Conservation (phyloP, 1,284 basidiomycete species). For the Cryptococcus amylolentus region DNA sequence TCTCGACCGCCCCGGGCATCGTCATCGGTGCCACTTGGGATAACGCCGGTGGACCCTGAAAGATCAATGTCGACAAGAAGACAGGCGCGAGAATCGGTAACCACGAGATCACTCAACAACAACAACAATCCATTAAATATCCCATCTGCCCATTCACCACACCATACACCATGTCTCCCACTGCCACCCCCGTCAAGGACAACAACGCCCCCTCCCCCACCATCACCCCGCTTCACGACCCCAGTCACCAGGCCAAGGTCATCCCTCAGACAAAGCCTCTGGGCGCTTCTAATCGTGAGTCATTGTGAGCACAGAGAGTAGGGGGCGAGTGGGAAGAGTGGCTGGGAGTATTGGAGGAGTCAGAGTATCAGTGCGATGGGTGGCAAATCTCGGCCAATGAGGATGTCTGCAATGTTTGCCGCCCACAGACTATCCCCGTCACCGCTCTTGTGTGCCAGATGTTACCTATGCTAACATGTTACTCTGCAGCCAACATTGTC, state of each 20-base stretch:
- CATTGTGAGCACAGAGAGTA: not conserved
- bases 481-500: slow-evolving; percentile 41
- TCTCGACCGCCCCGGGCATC: not conserved
- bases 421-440: not conserved
- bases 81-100: too few relatives aligned
- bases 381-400: too few relatives aligned
- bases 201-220: slow-evolving; percentile 29
- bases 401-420: too few relatives aligned
- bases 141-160: too few relatives aligned
- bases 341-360: not conserved
- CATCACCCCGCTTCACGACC: slow-evolving; percentile 77
- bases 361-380: too few relatives aligned
- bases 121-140: too few relatives aligned
- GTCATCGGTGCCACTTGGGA: not conserved
- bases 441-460: not conserved
- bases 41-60: not conserved
- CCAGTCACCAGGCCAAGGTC: slow-evolving; percentile 68
- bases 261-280: slow-evolving; percentile 73
- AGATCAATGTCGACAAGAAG: not conserved
- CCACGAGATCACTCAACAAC: too few relatives aligned
- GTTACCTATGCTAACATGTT: not conserved
- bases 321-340: not conserved
- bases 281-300: slow-evolving; percentile 58
- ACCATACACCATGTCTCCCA: slow-evolving; percentile 9
- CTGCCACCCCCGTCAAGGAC: slow-evolving; percentile 23